phyloP scores from a whole-genome alignment of 2,329 filamentous ascomycete genomes.

The Talaromyces sp. region DNA sequence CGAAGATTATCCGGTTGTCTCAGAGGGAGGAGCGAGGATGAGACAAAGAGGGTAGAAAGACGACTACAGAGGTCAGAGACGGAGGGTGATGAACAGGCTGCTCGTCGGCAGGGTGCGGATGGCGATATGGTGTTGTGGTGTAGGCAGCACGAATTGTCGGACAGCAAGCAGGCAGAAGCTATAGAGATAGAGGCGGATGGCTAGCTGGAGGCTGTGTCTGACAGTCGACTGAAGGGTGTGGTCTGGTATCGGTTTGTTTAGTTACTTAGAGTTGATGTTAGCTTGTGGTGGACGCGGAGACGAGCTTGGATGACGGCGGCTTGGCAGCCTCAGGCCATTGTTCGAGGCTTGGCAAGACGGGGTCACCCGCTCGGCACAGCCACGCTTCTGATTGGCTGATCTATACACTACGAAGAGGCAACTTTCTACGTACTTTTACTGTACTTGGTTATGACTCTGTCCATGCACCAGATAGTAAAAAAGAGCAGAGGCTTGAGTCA shows the following conservation, averaged over 20 bases:
- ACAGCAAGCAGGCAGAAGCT: background rate
- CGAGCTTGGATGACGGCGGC: background rate
- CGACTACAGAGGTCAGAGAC: background rate
- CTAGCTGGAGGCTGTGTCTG: background rate
- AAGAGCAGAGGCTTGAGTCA: background rate
- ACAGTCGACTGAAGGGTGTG: background rate
- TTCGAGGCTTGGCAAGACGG: background rate
- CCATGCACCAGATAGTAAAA: background rate
- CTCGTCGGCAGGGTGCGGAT: background rate
- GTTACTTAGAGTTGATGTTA: background rate
- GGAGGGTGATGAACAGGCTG: background rate
- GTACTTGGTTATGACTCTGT: background rate
- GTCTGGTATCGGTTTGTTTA: background rate
- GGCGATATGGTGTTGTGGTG: background rate
- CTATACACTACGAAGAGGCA: background rate
- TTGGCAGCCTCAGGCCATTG: constrained; percentile 6
- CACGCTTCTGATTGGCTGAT: constrained; percentile 10
- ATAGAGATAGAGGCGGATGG: background rate
- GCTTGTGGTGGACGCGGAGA: background rate
- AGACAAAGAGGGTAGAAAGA: constrained; percentile 8
- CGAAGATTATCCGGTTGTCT: constrained; percentile 10
- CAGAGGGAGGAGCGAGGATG: background rate
- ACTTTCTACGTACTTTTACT: background rate
- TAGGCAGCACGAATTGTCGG: background rate
- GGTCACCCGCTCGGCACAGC: constrained; percentile 8